These are phyloP conservation scores for Phytopythium oedochilum DNA, from an alignment of 352 stramenopile genomes.

Conservation along the genomic window DNA sequence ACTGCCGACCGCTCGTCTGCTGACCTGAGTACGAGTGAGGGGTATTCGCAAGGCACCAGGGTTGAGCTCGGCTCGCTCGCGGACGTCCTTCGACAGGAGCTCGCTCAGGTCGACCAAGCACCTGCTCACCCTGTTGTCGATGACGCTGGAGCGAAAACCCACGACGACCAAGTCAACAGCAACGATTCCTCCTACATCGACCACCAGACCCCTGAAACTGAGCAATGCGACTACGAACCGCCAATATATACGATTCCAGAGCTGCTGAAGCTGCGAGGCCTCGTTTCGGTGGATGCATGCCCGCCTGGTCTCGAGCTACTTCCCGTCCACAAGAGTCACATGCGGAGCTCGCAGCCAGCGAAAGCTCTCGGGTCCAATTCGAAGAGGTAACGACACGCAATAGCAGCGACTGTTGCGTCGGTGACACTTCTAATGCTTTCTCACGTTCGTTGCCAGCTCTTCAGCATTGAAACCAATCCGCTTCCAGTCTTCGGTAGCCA, in stretches of 20 bases:
- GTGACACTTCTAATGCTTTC: background rate
- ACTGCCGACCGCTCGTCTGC: background rate
- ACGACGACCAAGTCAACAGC: background rate
- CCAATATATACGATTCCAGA: conserved; percentile 1
- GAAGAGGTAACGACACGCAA: background rate
- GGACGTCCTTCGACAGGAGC: background rate
- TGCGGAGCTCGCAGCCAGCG: background rate
- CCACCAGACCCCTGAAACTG: background rate
- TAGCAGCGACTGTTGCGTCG: background rate
- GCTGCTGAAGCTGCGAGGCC: background rate
- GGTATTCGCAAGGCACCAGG: background rate
- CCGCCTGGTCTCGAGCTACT: background rate
- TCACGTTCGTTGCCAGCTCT: background rate
- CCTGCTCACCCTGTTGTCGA: background rate
- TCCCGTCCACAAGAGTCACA: conserved; percentile 1
- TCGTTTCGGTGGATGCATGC: background rate
- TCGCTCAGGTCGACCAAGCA: background rate
- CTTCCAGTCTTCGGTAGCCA: background rate
- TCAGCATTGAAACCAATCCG: background rate
- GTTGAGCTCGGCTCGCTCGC: conserved; percentile 1
- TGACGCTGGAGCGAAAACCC: background rate
- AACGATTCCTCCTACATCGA: background rate
- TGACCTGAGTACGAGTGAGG: background rate
- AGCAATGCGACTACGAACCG: background rate
- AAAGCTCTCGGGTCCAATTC: background rate